Evolutionary conservation across 2,329 filamentous ascomycete genomes (phyloP), one percentile per base, ranked within the genome.

Genomic region (Talaromyces sp.): DNA sequence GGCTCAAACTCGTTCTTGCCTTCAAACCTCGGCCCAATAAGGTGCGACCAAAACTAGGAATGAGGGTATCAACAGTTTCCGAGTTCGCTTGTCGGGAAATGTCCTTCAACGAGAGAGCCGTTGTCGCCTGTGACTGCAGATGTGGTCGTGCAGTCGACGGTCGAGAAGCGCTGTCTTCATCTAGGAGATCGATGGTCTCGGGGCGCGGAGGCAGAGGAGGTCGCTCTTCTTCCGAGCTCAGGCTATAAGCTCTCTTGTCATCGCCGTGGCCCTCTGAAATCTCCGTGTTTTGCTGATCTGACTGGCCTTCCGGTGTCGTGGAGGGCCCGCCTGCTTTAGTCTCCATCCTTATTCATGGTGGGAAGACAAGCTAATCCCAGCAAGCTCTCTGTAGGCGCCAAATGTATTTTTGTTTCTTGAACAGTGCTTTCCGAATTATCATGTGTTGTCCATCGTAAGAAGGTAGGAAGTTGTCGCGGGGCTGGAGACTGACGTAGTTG

Each of bases 51-150:
- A 69, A 69, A 17, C 81, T 75, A 26, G 76, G 76, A 17, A 78
- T 74, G 68, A 89, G 88, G 1, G 84, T 87, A 41, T 89, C 87
- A 62, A 85, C 81, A 21, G 85, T 86, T 71, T 91, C 89, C 11
- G 86, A 86, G 64, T 89, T 88, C 1, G 87, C 86, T 55, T 93
- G 81, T 0, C 89, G 90, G 67, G 91, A 89, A 59, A 93, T 88
- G 66, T 93, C 92, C 63, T 92, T 83, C 17, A 91, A 84, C 0
- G 91, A 93, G 14, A 98, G 71, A 10, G 92, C 92, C 0, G 92
- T 97, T 3, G 93, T 97, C 54, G 93, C 86, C 62, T 86, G 86
- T 1, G 89, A 86, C 60, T 79, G 76, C 26, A 81, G 67, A 32
- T 67, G 70, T 29, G 74, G 66, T 57, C 72, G 71, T 31, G 69